Base-by-base conservation (phyloP, 2,329 filamentous ascomycete species). In the Didymella pomorum region DNA sequence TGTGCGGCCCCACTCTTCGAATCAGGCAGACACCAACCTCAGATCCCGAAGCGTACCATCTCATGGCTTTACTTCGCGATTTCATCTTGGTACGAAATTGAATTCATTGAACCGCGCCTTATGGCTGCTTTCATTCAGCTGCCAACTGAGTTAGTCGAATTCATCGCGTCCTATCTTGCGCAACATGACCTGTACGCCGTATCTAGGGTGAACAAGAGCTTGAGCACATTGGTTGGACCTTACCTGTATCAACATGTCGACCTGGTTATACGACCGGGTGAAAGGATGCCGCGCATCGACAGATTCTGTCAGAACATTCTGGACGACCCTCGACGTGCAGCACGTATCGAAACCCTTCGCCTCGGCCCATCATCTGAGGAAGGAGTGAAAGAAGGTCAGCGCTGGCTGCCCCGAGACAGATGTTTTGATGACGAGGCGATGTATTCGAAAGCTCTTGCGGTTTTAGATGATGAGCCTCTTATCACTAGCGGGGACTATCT, bases 231-330 rank as follows among this genome's bases (percentile, higher is more conserved):
- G 16, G 59, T 52, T 16, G 48, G 56, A 10, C 62, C 69, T 2
- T 61, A 65, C 20, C 48, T 74, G 2, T 73, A 73, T 41, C 62
- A 64, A 4, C 57, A 71, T 50, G 59, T 72, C 20, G 63, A 71
- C 52, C 58, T 73, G 3, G 60, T 62, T 14, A 64, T 71, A 26
- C 57, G 49, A 4, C 46, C 63, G 1, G 61, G 58, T 23, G 48
- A 63, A 29, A 61, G 39, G 21, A 31, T 69, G n/a, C 69, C 69
- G 16, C 66, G 65, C 20, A 68, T 73, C 37, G 69, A 72, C 42
- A 46, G 43, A 14, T 68, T 73, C 41, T 71, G 68, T 55, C 60
- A 70, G 28, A 67, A 63, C 26, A 58, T 73, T 18, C 52, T 69
- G 10, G 50, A 60, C 21, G 56, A 69, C 16, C 23, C 29, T 18